Conservation (phyloP, 495 filamentous ascomycete genomes). For the Talaromyces trachyspermus region DNA sequence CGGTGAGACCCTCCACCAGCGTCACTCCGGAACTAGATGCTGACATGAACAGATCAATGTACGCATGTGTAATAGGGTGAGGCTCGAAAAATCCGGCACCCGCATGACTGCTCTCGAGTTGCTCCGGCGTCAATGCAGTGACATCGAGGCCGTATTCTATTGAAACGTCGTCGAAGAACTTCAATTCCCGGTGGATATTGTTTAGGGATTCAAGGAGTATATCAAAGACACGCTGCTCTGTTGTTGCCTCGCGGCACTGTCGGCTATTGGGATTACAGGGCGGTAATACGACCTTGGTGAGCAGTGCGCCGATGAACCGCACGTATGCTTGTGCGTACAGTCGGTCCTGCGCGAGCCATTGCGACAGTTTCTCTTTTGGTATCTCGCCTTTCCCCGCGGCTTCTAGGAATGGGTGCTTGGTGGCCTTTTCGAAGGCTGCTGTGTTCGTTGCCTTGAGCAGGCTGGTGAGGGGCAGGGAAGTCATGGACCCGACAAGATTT, state of each 20-base stretch:
- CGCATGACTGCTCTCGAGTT: slow-evolving; percentile 8
- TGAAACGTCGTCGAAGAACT: slow-evolving; percentile 60
- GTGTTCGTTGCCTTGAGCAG: slow-evolving; percentile 39
- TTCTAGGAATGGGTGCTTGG: slow-evolving; percentile 60
- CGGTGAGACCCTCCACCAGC: slow-evolving; percentile 58
- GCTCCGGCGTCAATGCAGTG: slow-evolving; percentile 26
- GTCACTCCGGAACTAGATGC: slow-evolving; percentile 35
- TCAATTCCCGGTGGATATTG: slow-evolving; percentile 59
- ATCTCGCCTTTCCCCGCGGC: slow-evolving; percentile 58
- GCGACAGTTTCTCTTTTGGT: slow-evolving; percentile 44
- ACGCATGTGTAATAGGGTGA: slow-evolving; percentile 38
- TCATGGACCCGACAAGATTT: too few relatives aligned
- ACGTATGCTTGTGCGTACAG: slow-evolving; percentile 69
- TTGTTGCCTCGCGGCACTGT: slow-evolving; percentile 11
- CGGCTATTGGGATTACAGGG: slow-evolving; percentile 19
- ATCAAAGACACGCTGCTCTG: slow-evolving; percentile 45
- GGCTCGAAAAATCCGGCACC: slow-evolving; percentile 22
- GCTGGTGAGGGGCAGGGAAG: slow-evolving; percentile 36
- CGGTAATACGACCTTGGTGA: slow-evolving; percentile 56
- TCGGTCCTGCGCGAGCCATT: slow-evolving; percentile 71
- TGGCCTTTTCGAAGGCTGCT: slow-evolving; percentile 44
- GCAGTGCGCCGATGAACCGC: slow-evolving; percentile 58
- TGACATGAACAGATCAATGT: slow-evolving; percentile 50
- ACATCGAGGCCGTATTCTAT: slow-evolving; percentile 53
- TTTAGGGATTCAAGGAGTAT: slow-evolving; percentile 56